Evolutionary conservation across 1,139 yeast species (phyloP), one percentile per base, ranked within the genome.

Genomic region (Wickerhamomyces sp.): DNA sequence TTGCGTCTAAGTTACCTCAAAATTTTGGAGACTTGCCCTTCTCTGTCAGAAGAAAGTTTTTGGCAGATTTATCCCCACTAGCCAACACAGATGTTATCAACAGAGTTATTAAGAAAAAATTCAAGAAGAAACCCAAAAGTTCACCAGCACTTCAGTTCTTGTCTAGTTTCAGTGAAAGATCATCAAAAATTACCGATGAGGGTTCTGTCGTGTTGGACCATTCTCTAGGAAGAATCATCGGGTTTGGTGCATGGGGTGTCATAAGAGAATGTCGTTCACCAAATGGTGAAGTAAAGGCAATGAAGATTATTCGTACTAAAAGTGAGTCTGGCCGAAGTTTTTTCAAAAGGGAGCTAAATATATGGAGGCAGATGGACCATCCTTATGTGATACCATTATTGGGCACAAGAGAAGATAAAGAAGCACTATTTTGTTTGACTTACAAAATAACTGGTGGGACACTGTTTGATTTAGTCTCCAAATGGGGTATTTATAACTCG

Each of bases 211-310:
- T 83, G 0, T 54, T 81, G 66, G 76, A 72, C 10, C 78, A 81
- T 62, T 74, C 66, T 31, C 56, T 84, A 31, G 96, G 95, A 0
- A 79, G 78, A 49, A 74, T 83, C n/a, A 81, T 89, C 47, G 96
- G 96, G 1, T 78, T 76, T 56, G 97, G 97, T 9, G 95, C 96
- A 0, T 89, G 94, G 84, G 95, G 96, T 4, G 76, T 84, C 26
- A 84, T 90, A n/a, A 67, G 95, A 44, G 94, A 85, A 58, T 87
- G 94, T 46, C 57, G 55, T 28, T 43, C 44, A 5, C 20, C 33
- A 7, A 61, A 64, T 36, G 80, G 80, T 1, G 63, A 64, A 7
- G 62, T 71, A 1, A 71, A 74, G 47, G 97, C 96, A 1, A 79
- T 88, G 53, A 89, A 89, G 58, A 80, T 89, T 33, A 89, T 89